Conservation (phyloP, 352 stramenopile species). For the Phytophthora foliorum region DNA sequence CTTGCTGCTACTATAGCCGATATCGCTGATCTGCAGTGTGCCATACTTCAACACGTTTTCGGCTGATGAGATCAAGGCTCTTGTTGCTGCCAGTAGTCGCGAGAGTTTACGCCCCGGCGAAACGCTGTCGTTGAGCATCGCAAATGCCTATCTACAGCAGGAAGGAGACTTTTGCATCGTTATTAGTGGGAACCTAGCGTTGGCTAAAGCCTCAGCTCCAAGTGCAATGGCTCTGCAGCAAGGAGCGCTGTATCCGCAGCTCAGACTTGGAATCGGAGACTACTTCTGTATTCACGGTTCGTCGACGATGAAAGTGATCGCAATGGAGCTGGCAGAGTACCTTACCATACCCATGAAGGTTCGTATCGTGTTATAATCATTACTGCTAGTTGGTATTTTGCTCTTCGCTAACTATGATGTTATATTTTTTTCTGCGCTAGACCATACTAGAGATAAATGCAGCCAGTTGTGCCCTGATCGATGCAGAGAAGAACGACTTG, state of each 20-base stretch:
- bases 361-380: background rate
- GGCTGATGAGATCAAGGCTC: constrained; percentile 56
- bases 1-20: constrained; percentile 40
- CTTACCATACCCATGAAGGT: constrained; percentile 65
- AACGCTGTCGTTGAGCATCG: constrained; percentile 42
- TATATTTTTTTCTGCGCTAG: constrained; percentile 10
- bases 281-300: constrained; percentile 58
- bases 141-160: constrained; percentile 10
- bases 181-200: constrained; percentile 63
- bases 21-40: constrained; percentile 80
- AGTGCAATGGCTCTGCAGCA: constrained; percentile 58
- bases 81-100: constrained; percentile 57
- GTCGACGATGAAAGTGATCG: constrained; percentile 70
- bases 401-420: background rate
- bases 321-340: constrained; percentile 75
- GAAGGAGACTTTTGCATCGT: constrained; percentile 74
- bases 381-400: background rate
- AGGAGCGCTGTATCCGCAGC: constrained; percentile 59
- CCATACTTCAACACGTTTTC: constrained; percentile 81
- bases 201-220: constrained; percentile 41
- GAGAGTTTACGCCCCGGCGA: constrained; percentile 64
- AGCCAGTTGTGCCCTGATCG: constrained; percentile 45
- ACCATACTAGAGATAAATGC: constrained; percentile 45
- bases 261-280: constrained; percentile 76
- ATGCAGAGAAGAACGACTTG: constrained; percentile 51